Evolutionary conservation across 1,139 yeast genomes (phyloP), one percentile per base, ranked within the genome.

Genomic region (Chernovozyma aurita): DNA sequence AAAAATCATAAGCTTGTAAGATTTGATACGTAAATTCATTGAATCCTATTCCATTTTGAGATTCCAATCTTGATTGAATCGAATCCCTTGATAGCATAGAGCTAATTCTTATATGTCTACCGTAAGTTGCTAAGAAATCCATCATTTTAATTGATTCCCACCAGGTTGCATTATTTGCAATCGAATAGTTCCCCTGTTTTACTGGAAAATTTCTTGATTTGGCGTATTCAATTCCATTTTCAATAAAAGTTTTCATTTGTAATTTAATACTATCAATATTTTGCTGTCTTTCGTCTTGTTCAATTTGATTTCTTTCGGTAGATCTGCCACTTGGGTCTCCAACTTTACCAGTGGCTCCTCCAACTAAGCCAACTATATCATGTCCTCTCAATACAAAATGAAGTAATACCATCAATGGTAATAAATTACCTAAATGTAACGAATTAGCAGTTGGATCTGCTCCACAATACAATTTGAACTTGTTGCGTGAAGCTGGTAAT

Each of bases 261-360:
- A 37, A 33, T 30, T 77, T 70, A 35, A 92, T 86, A 14, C 64
- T 61, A 1, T 46, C 46, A 71, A 85, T 78, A 54, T 92, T 92
- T n/a, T 58, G 59, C 27, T 63, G 49, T 36, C 95, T 65, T 14
- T 66, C 72, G 2, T 61, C 54, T 2, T 65, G 66, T 12, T 67
- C 79, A 63, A 90, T 69, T 9, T 61, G 66, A 3, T 63, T 57
- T 41, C 99, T 70, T 51, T 87, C 97, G 0, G 88, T 76, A 1
- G 72, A 63, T 48, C 97, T 70, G 0, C 98, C 98, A 40, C 96
- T 86, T 2, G 98, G 99, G 57, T 92, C 99, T 4, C 99, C 99
- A 2, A 92, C 95, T 13, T 78, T 76, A 3, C 97, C 97, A 0
- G 99, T 92, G 8, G 97, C 98, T n/a, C 97, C 98, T 8, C 98